Conservation (phyloP, 371 early-diverging fungal species). For the Syncephalastrum contaminatum region DNA sequence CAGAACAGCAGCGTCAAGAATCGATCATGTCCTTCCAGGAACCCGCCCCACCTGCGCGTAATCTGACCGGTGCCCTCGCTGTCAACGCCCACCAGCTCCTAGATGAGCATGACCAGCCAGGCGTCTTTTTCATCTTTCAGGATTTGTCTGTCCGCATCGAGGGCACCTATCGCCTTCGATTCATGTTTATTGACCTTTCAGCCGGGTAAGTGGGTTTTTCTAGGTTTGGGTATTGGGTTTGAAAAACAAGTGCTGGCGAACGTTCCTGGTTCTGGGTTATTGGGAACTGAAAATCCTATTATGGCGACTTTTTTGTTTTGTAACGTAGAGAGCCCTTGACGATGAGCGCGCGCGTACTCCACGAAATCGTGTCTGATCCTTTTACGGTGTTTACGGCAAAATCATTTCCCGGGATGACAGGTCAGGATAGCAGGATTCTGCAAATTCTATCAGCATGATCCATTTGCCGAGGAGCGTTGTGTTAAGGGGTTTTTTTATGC, state of each 20-base stretch:
- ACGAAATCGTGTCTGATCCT: constrained; percentile 37
- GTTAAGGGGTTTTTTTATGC: too few species aligned
- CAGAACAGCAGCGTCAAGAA: constrained; percentile 12
- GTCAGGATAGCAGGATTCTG: constrained; percentile 21
- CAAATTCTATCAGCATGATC: not conserved
- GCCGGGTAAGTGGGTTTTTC: constrained; percentile 19
- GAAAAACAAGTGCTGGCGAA: too few species aligned
- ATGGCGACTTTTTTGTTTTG: constrained; percentile 2
- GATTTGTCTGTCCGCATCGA: constrained; percentile 46
- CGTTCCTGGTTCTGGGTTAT: constrained; percentile 43
- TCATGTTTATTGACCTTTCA: constrained; percentile 25
- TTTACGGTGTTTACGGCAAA: constrained; percentile 56
- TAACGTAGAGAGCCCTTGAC: constrained; percentile 16
- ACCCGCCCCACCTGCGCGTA: constrained; percentile 8
- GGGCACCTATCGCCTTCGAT: constrained; percentile 42
- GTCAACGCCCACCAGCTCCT: constrained; percentile 16
- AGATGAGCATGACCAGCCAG: constrained; percentile 28
- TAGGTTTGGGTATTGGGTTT: too few species aligned
- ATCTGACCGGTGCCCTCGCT: constrained; percentile 12
- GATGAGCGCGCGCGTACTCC: constrained; percentile 6
- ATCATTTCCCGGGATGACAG: constrained; percentile 66
- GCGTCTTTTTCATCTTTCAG: constrained; percentile 55
- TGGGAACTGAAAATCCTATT: constrained; percentile 17
- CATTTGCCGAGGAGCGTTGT: too few species aligned
- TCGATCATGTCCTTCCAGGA: constrained; percentile 13